Evolutionary conservation across 306 rosid genomes (phyloP).

Genomic region (Quercus variabilis): DNA sequence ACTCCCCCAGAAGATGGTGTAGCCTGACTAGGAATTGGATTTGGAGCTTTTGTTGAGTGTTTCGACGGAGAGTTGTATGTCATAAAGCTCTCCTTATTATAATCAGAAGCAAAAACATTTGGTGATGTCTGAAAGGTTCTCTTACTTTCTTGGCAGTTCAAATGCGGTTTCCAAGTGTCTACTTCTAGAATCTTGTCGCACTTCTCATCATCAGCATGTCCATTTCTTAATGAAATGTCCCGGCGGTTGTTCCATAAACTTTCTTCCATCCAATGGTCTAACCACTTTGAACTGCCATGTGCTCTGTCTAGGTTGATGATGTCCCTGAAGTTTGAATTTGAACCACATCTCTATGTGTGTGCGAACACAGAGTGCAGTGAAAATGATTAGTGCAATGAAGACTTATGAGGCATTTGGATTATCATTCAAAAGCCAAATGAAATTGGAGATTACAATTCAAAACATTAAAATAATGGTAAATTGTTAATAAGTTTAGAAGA

Average conservation of each 20-base stretch:
- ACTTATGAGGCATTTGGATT: not conserved
- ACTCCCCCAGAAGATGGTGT: constrained; percentile 36
- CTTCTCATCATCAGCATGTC: constrained; percentile 49
- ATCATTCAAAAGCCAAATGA: not conserved
- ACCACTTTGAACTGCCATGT: constrained; percentile 50
- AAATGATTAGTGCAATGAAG: not conserved
- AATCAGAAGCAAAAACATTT: constrained; percentile 33
- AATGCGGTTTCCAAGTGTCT: constrained; percentile 89
- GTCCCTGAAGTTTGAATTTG: constrained; percentile 67
- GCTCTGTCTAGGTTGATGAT: constrained; percentile 34
- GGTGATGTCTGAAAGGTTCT: constrained; percentile 43
- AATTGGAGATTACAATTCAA: not conserved
- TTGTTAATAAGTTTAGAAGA: no score
- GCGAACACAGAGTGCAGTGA: constrained; percentile 13
- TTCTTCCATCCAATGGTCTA: constrained; percentile 94
- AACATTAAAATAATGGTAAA: no score
- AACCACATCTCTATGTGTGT: constrained; percentile 68
- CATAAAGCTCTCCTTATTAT: constrained; percentile 22
- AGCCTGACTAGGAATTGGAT: constrained; percentile 22
- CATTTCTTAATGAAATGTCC: constrained; percentile 36
- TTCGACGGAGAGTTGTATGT: constrained; percentile 58
- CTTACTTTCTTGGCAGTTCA: constrained; percentile 41
- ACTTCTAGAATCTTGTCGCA: constrained; percentile 93
- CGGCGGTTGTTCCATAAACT: constrained; percentile 37
- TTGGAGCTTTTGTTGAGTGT: constrained; percentile 32